These are phyloP conservation scores for Torrubiella hemipterigena DNA, from an alignment of 2,329 filamentous ascomycete genomes.

Conservation along the genomic window DNA sequence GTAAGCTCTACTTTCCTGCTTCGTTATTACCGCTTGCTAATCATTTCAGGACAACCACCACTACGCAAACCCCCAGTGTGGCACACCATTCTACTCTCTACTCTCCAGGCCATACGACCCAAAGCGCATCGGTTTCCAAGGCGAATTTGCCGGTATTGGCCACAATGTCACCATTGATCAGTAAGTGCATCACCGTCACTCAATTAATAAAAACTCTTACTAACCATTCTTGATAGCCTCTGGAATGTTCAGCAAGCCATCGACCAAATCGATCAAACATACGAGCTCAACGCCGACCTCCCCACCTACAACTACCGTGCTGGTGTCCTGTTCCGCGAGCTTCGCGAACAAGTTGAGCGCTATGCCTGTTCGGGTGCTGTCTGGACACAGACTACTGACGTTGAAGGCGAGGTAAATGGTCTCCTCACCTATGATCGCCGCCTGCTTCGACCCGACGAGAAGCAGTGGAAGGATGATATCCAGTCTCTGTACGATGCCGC, in stretches of 20 bases:
- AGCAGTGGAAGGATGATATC: conserved; percentile 50
- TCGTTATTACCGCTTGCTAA: neutral
- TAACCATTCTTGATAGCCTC: conserved; percentile 25
- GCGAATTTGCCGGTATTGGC: conserved; percentile 60
- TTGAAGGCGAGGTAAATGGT: conserved; percentile 64
- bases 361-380: conserved; percentile 56
- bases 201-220: neutral
- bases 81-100: conserved; percentile 54
- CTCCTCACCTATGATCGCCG: conserved; percentile 58
- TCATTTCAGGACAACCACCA: conserved; percentile 51
- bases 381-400: conserved; percentile 65
- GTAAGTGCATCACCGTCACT: conserved; percentile 21
- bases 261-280: conserved; percentile 50
- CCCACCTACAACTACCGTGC: conserved; percentile 56
- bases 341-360: conserved; percentile 46
- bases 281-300: conserved; percentile 48
- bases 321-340: conserved; percentile 45
- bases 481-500: conserved; percentile 46
- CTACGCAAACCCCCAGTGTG: conserved; percentile 60
- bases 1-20: conserved; percentile 10
- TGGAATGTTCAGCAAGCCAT: conserved; percentile 53
- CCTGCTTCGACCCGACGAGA: conserved; percentile 40
- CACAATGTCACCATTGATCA: conserved; percentile 51
- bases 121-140: conserved; percentile 53
- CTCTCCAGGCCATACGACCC: conserved; percentile 43